Conservation (phyloP, 352 stramenopile species). For the Thalassiosira mediterranea region DNA sequence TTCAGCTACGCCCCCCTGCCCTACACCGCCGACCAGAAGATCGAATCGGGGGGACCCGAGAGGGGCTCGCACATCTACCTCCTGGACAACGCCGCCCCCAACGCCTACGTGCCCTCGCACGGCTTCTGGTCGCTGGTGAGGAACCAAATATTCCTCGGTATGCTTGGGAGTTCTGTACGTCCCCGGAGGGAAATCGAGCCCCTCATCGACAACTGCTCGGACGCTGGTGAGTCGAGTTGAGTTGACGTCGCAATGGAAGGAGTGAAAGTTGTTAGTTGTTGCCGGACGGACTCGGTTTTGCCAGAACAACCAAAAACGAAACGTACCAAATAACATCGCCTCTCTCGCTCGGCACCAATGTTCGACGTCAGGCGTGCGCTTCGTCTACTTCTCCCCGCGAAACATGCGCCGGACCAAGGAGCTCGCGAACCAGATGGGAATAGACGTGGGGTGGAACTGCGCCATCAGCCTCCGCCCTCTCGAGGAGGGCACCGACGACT, state of each 20-base stretch:
- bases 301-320: too few relatives aligned
- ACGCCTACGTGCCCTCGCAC: constrained; percentile 34
- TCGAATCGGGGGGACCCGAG: constrained; percentile 11
- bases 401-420: constrained; percentile 98
- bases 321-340: too few relatives aligned
- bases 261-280: constrained; percentile 85
- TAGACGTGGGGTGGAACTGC: constrained; percentile 99
- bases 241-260: too few relatives aligned
- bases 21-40: constrained; percentile 57
- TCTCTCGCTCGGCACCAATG: too few relatives aligned
- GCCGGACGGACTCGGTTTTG: neutral
- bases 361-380: constrained; percentile 72
- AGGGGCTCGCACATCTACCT: constrained; percentile 53
- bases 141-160: constrained; percentile 97
- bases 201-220: constrained; percentile 94
- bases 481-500: constrained; percentile 89
- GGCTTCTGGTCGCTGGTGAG: constrained; percentile 87
- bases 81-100: constrained; percentile 45
- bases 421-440: constrained; percentile 97
- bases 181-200: constrained; percentile 93
- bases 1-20: constrained; percentile 83
- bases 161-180: constrained; percentile 94
- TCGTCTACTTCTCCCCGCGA: constrained; percentile 99
- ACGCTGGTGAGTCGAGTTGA: too few relatives aligned
- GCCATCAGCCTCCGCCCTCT: constrained; percentile 95